phyloP scores from a whole-genome alignment of 441 rosid genomes.

The Populus tomentosa region DNA sequence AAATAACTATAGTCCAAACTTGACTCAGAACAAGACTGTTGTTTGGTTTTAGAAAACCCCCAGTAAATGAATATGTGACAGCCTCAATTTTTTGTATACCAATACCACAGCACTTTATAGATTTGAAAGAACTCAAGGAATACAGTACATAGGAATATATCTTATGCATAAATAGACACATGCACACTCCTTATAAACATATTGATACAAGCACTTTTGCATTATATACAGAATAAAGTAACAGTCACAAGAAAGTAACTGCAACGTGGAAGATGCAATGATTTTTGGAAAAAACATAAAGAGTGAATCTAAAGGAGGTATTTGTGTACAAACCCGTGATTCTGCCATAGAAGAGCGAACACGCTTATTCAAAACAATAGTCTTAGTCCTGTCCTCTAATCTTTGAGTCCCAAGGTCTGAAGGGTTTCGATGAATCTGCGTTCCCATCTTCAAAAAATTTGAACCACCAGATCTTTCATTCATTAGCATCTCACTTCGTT shows the following conservation, averaged over 20 bases:
- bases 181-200: neutral
- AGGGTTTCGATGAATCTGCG: constrained; percentile 39
- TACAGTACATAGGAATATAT: no score
- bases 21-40: no score
- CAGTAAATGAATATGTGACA: no score
- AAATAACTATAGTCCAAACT: no score
- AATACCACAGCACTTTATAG: no score
- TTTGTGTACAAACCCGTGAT: constrained; percentile 42
- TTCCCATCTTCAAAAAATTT: constrained; percentile 36
- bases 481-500: constrained; percentile 35
- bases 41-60: no score
- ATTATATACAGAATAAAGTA: neutral
- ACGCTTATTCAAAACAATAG: constrained; percentile 43
- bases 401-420: constrained; percentile 42
- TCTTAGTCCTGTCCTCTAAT: constrained; percentile 51
- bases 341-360: constrained; percentile 52
- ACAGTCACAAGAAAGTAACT: neutral
- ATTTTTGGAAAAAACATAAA: neutral
- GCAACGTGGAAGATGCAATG: neutral
- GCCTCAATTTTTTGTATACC: no score
- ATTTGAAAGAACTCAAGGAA: no score
- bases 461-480: constrained; percentile 42
- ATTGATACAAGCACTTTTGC: neutral
- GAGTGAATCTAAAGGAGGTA: constrained; percentile 1
- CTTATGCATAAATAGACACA: neutral